Evolutionary conservation across 2,329 filamentous ascomycete genomes (phyloP), one percentile per base, ranked within the genome.

Genomic region (Aspergillus pseudonomiae): DNA sequence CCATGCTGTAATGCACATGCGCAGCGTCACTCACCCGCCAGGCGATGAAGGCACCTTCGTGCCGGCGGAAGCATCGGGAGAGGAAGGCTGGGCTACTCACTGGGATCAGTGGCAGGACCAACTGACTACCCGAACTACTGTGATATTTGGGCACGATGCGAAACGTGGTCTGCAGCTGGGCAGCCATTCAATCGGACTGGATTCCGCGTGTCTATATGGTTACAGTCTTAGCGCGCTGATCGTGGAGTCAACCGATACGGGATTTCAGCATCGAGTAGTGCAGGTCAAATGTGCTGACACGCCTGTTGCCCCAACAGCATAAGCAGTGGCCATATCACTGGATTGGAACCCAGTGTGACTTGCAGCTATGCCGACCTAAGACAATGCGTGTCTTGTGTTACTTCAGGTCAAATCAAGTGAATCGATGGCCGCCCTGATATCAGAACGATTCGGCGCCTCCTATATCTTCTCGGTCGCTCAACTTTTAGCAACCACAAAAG

Each of bases 81-180:
- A 70, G 36, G 66, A 70, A 66, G 54, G 67, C 14, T 71, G 69
- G 69, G 50, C 54, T 45, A 24, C 24, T 14, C 60, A 68, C 62
- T 71, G 69, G 69, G 67, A 71, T 28, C 63, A 36, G 16, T 71
- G 65, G 67, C 69, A 71, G 53, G 68, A 70, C 3, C 54, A 30
- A 12, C 56, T 48, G 39, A 28, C 57, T 41, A 60, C 68, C 32
- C 67, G 60, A 41, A 65, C 66, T 6, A 70, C 67, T 0, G 69
- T 71, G 52, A 54, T 71, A 14, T 71, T 71, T 16, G 69, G 69
- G 2, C 69, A 71, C 34, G 69, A 71, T 65, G 68, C 69, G 11
- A 71, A 68, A 56, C 69, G 69, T 36, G 63, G 68, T 21, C 58
- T 71, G 55, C 69, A 71, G 43, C 24, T 59, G 24, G 64, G 68